phyloP scores from a whole-genome alignment of 2,329 filamentous ascomycete genomes.

The Fusarium torreyae region DNA sequence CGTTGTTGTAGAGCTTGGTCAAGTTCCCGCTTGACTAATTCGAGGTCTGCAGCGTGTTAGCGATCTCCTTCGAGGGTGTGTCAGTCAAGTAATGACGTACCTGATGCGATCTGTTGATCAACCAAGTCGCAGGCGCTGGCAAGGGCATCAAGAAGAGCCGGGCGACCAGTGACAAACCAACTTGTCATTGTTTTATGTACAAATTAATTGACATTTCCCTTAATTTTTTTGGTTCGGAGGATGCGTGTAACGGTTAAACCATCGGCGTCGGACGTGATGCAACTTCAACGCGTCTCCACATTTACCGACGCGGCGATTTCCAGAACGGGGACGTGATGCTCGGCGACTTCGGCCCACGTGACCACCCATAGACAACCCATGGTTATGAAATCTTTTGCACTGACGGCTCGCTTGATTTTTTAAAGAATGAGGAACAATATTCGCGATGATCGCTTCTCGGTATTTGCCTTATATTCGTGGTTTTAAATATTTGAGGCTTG shows the following conservation, averaged over 20 bases:
- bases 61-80: not conserved
- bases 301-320: slow-evolving; percentile 33
- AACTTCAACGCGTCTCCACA: slow-evolving; percentile 48
- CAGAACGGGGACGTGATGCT: slow-evolving; percentile 1
- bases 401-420: too few species aligned
- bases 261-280: slow-evolving; percentile 25
- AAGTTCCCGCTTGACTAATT: slow-evolving; percentile 61
- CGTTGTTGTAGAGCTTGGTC: slow-evolving; percentile 38
- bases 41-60: slow-evolving; percentile 51
- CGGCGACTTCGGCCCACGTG: slow-evolving; percentile 31
- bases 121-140: slow-evolving; percentile 58
- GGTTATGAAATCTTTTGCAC: not conserved
- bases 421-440: too few species aligned
- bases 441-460: too few species aligned
- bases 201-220: slow-evolving; percentile 25
- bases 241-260: slow-evolving; percentile 12
- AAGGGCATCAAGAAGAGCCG: slow-evolving; percentile 59
- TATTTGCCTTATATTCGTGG: not conserved
- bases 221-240: slow-evolving; percentile 14
- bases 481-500: not conserved
- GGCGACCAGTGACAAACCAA: slow-evolving; percentile 59
- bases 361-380: slow-evolving; percentile 4
- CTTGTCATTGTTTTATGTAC: slow-evolving; percentile 54
- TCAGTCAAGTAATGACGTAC: slow-evolving; percentile 48
- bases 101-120: slow-evolving; percentile 56